A percentile compares a stretch with the other conserved stretches of the same genome.
These are phyloP conservation scores for Septoria linicola DNA, from an alignment of 2,329 filamentous ascomycete genomes.

Conservation along the genomic window DNA sequence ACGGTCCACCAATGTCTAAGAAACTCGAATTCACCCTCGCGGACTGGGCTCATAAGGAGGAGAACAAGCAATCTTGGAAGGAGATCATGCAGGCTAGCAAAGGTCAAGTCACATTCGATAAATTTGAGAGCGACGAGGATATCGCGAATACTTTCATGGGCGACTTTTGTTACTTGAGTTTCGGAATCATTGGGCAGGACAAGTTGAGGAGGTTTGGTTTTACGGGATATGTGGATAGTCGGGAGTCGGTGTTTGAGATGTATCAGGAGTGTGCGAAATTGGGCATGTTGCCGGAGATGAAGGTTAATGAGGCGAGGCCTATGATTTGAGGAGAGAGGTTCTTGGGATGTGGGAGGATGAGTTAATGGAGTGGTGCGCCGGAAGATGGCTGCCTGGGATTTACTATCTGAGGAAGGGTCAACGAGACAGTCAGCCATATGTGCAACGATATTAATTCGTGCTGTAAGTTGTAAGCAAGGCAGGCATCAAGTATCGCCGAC, in stretches of 20 bases:
- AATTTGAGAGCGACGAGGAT: neutral
- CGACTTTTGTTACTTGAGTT: neutral
- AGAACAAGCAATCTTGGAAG: slow-evolving; percentile 3
- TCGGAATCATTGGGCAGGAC: neutral
- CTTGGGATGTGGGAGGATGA: too few relatives aligned
- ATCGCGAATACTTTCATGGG: slow-evolving; percentile 1
- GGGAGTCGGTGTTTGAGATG: slow-evolving; percentile 9
- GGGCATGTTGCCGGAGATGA: slow-evolving; percentile 9
- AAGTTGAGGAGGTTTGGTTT: slow-evolving; percentile 8
- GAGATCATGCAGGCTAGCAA: neutral
- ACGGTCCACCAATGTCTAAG: neutral
- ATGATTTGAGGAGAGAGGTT: neutral
- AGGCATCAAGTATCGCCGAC: too few relatives aligned
- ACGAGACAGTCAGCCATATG: too few relatives aligned
- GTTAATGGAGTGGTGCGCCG: too few relatives aligned
- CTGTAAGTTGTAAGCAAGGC: too few relatives aligned
- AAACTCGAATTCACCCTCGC: neutral
- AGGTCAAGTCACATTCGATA: neutral
- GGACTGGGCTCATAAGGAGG: slow-evolving; percentile 1
- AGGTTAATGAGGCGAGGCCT: slow-evolving; percentile 3
- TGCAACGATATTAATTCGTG: too few relatives aligned
- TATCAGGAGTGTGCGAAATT: slow-evolving; percentile 2
- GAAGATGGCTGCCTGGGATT: too few relatives aligned
- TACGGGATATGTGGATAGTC: slow-evolving; percentile 8
- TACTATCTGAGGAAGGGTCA: too few relatives aligned